Percentiles rank a stretch among this genome's conserved stretches.
Evolutionary conservation across 176 grass and related monocot species (phyloP).

Genomic region (Paspalum vaginatum): DNA sequence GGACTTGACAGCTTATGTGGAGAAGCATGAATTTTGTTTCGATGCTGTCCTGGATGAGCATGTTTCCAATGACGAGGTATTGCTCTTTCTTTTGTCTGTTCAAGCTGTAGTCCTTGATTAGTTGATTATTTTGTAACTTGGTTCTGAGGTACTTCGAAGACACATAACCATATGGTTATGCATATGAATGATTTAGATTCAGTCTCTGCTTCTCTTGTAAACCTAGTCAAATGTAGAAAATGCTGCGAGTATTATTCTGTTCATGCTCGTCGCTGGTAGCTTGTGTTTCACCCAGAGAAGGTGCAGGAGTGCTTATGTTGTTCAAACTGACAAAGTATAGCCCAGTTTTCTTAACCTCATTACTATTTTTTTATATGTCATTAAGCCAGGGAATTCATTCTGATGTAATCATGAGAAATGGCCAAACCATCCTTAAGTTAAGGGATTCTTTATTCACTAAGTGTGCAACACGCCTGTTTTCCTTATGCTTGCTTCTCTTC

Average conservation of each 20-base stretch:
- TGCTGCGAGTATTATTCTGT: neutral
- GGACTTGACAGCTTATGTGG: slow-evolving; percentile 96
- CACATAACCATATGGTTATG: neutral
- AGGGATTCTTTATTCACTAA: neutral
- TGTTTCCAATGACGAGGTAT: slow-evolving; percentile 97
- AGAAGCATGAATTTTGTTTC: slow-evolving; percentile 95
- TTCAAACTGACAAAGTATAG: neutral
- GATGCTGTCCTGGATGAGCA: slow-evolving; percentile 94
- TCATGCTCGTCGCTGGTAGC: neutral
- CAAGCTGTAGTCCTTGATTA: neutral
- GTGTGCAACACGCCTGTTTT: neutral
- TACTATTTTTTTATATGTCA: neutral
- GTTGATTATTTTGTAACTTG: no score
- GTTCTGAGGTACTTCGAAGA: neutral
- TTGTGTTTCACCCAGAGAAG: neutral
- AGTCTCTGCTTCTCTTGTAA: neutral
- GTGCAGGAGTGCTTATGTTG: neutral
- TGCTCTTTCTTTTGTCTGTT: slow-evolving; percentile 21
- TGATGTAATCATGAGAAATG: no score
- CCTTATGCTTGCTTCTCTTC: neutral
- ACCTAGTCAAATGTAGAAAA: neutral
- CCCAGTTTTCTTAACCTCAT: neutral
- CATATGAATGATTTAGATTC: neutral
- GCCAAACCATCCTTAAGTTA: no score
- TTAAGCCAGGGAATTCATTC: neutral